Base-by-base conservation (phyloP, 176 grass and related monocot genomes). In the Oryza brachyantha region DNA sequence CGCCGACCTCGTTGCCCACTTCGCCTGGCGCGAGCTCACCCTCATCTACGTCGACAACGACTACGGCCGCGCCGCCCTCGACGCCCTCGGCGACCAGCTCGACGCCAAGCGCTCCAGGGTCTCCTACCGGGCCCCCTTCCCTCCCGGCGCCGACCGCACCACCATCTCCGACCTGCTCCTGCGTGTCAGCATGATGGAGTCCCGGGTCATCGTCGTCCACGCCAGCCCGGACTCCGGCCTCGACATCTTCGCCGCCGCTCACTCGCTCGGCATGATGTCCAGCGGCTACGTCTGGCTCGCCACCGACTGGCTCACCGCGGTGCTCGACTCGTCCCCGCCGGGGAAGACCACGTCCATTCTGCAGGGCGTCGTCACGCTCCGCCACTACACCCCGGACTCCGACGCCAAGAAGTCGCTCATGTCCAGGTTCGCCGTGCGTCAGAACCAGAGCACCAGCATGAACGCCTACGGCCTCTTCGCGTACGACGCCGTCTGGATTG, bases 221-320 rank as follows among this genome's bases (percentile, higher is more conserved):
- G 91, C 88, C 70, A 83, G 66, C 73, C 89, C 94, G 12, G 94
- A 97, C 81, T 86, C 94, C 0, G 94, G 94, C 3, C 79, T 90
- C 64, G 79, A 66, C 39, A n/a, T 97, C 67, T 94, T 94, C 66
- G 80, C 69, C 37, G 67, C 43, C 7, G 94, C 91, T 7, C 76
- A 86, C 2, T 42, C 79, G 7, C 81, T 94, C 16, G 48, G 35
- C 26, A 97, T 97, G 91, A 90, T 92, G 86, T 68, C 46, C 8
- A 13, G 3, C 8, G 91, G 94, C 1, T 92, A 90, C 83, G 94
- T 92, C 16, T 97, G 94, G 94, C 92, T 97, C 70, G 84, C 89
- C 50, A 94, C 91, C 9, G 94, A 97, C 34, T 97, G 94, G 94
- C 91, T 97, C 8, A 80, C 87, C 72, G 88, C 94, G 0, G 57